Evolutionary conservation across 371 early-diverging fungal genomes (phyloP).

Genomic region (Mortierella sp.): DNA sequence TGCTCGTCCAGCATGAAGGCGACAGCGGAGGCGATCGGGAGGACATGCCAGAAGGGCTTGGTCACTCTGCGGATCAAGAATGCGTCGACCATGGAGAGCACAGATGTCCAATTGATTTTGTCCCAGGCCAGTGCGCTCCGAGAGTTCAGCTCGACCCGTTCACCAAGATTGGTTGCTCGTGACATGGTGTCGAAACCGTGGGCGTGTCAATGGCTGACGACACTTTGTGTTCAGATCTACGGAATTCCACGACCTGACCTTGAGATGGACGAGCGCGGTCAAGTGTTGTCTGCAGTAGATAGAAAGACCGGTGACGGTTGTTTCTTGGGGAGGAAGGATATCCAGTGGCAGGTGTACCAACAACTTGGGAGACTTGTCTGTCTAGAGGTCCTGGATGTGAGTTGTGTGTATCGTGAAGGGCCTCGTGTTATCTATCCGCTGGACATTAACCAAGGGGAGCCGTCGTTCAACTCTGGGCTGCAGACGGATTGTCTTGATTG

Average conservation of each 20-base stretch:
- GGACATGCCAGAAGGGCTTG: neutral
- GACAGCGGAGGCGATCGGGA: neutral
- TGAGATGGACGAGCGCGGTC: neutral
- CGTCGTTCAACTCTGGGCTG: neutral
- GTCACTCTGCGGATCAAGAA: constrained; percentile 7
- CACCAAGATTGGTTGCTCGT: neutral
- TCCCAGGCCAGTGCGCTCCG: neutral
- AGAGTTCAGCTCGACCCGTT: neutral
- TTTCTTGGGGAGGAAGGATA: neutral
- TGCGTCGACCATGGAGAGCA: constrained; percentile 1
- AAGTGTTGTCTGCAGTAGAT: neutral
- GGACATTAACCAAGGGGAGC: neutral
- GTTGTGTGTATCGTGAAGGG: neutral
- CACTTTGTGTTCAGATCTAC: neutral
- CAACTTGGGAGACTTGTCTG: neutral
- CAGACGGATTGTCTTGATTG: constrained; percentile 1
- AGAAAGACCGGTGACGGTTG: neutral
- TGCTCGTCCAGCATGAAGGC: constrained; percentile 1
- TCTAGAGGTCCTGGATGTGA: neutral
- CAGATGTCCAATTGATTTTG: constrained; percentile 3
- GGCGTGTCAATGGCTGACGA: constrained; percentile 7
- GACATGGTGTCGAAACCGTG: constrained; percentile 3
- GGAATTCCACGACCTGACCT: neutral
- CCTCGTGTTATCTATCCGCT: neutral
- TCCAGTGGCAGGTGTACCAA: neutral